These are phyloP conservation scores for Gossypium anomalum DNA, from an alignment of 345 rosid species.

Conservation along the genomic window DNA sequence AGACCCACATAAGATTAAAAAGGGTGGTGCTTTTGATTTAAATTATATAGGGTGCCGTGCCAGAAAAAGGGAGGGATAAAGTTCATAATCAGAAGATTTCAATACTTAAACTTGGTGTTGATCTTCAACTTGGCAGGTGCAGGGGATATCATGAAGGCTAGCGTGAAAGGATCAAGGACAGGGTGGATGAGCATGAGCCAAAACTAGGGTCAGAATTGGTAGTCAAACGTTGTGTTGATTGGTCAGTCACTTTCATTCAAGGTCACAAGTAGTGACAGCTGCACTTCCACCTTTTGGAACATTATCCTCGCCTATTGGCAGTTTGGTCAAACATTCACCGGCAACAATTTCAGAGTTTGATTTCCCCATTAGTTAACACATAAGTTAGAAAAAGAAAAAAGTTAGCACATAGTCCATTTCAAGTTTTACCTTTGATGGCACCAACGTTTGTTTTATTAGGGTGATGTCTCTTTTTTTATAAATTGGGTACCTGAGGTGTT, in stretches of 20 bases:
- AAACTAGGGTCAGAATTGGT: conserved; percentile 71
- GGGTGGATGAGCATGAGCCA: conserved; percentile 57
- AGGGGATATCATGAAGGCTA: conserved; percentile 39
- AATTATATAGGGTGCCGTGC: conserved; percentile 48
- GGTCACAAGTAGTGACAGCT: conserved; percentile 52
- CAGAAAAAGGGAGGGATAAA: conserved; percentile 56
- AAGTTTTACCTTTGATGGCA: conserved; percentile 11
- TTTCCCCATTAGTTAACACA: background rate
- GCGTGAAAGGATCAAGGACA: conserved; percentile 48
- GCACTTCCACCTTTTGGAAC: conserved; percentile 61
- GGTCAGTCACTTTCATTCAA: conserved; percentile 59
- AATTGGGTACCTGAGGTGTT: background rate
- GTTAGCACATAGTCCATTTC: background rate
- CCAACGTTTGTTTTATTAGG: background rate
- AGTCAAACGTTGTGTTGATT: conserved; percentile 44
- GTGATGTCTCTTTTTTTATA: background rate
- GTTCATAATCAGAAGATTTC: conserved; percentile 56
- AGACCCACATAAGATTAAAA: background rate
- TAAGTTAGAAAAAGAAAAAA: background rate
- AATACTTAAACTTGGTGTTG: conserved; percentile 59
- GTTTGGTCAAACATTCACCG: conserved; percentile 66
- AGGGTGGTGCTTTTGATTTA: background rate
- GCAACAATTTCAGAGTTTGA: conserved; percentile 56
- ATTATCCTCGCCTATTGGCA: conserved; percentile 54
- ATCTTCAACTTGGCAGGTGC: conserved; percentile 56